A percentile compares a stretch with the other conserved stretches of the same genome.
Conservation (phyloP, 176 grass and related monocot genomes). For the Aegilops bicornis region DNA sequence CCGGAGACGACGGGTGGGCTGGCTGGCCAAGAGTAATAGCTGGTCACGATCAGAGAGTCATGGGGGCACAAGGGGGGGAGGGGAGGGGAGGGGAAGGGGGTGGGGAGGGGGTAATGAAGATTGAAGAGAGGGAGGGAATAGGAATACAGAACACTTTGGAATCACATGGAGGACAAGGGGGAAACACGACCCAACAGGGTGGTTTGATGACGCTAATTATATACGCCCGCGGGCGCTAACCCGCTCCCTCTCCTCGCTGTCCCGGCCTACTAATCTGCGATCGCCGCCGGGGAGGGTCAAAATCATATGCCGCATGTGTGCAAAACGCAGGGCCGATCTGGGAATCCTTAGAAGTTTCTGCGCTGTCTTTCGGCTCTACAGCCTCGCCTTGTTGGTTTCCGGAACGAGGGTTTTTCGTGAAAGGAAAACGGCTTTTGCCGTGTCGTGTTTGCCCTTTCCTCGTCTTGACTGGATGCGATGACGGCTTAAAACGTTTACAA, state of each 20-base stretch:
- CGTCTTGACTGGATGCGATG: background rate
- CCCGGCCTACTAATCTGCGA: background rate
- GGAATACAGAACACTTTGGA: background rate
- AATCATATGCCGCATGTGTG: background rate
- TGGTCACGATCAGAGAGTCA: slow-evolving; percentile 35
- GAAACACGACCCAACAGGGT: background rate
- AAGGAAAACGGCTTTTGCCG: background rate
- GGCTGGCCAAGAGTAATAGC: slow-evolving; percentile 7
- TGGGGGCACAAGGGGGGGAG: background rate
- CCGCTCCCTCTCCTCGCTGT: background rate
- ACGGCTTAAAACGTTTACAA: background rate
- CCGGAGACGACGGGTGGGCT: background rate
- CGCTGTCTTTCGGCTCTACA: background rate
- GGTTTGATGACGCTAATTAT: slow-evolving; percentile 40
- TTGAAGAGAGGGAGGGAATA: background rate
- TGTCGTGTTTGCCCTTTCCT: background rate
- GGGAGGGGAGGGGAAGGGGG: background rate
- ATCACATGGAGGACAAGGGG: slow-evolving; percentile 54
- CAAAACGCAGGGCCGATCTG: background rate
- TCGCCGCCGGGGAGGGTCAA: background rate
- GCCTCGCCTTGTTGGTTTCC: background rate
- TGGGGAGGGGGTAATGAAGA: slow-evolving; percentile 21
- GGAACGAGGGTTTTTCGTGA: background rate
- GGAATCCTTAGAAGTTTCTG: background rate
- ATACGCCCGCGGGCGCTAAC: slow-evolving; percentile 11